Conservation (phyloP, 2,329 filamentous ascomycete genomes). For the Pseudocercospora eumusae region DNA sequence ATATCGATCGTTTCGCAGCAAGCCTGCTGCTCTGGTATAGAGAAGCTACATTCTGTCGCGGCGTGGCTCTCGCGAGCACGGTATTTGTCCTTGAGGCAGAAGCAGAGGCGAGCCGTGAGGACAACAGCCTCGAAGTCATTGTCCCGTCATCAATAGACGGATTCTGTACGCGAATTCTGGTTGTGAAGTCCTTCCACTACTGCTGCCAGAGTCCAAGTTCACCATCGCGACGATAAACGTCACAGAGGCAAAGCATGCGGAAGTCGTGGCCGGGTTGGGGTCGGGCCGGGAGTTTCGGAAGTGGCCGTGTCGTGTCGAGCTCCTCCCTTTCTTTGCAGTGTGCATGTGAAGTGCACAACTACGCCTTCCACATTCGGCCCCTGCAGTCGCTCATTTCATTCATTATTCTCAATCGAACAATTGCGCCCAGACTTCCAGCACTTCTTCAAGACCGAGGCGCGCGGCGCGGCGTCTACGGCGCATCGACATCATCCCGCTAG, state of each 20-base stretch:
- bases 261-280: not conserved
- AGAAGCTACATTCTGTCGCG: constrained; percentile 29
- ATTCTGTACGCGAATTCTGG: not conserved
- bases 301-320: not conserved
- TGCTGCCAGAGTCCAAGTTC: not conserved
- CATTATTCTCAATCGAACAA: not conserved
- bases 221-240: not conserved
- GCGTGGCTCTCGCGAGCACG: constrained; percentile 34
- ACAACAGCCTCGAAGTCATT: constrained; percentile 63
- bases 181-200: not conserved
- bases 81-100: constrained; percentile 64
- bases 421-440: not conserved
- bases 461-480: not conserved
- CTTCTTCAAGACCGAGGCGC: not conserved
- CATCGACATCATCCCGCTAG: not conserved
- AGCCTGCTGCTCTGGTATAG: constrained; percentile 25
- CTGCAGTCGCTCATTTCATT: not conserved
- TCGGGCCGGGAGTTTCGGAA: constrained; percentile 1
- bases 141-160: constrained; percentile 25
- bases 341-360: not conserved
- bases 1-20: constrained; percentile 31
- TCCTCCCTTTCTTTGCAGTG: constrained; percentile 7
- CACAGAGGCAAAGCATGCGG: not conserved
- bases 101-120: constrained; percentile 68
- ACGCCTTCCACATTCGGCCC: not conserved